A percentile compares a stretch with the other conserved stretches of the same genome.
These are phyloP conservation scores for Schizosaccharomyces osmophilus DNA, from an alignment of 805 yeast species.

Conservation along the genomic window DNA sequence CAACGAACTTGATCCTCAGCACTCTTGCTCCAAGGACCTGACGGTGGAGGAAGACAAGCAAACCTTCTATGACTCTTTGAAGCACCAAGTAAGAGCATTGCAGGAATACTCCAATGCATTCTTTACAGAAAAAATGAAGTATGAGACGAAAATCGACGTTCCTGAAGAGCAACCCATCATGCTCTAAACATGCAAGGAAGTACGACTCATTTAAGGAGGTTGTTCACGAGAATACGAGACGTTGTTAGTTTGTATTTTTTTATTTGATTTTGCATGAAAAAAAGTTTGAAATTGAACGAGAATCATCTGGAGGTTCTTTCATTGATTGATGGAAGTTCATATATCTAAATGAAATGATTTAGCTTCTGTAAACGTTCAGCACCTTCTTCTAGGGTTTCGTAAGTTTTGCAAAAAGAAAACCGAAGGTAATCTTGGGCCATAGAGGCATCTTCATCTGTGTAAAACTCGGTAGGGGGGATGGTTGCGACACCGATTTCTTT, in stretches of 20 bases:
- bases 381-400: constrained; percentile 54
- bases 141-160: background rate
- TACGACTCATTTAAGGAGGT: background rate
- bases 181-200: background rate
- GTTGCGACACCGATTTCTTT: constrained; percentile 83
- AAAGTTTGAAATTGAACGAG: too few species aligned
- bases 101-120: background rate
- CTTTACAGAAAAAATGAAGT: background rate
- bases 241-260: too few species aligned
- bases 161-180: background rate
- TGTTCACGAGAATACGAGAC: too few species aligned
- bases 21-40: background rate
- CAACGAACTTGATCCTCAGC: background rate
- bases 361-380: constrained; percentile 47
- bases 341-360: constrained; percentile 28
- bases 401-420: constrained; percentile 92
- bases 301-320: background rate
- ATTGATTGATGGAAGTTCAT: background rate
- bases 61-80: background rate
- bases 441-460: constrained; percentile 41
- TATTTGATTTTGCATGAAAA: too few species aligned
- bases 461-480: constrained; percentile 93
- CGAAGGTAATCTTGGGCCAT: constrained; percentile 68
- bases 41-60: background rate
- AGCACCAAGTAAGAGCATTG: background rate